Evolutionary conservation across 73 alveolate genomes (phyloP).

Genomic region (Paramecium pentaurelia): DNA sequence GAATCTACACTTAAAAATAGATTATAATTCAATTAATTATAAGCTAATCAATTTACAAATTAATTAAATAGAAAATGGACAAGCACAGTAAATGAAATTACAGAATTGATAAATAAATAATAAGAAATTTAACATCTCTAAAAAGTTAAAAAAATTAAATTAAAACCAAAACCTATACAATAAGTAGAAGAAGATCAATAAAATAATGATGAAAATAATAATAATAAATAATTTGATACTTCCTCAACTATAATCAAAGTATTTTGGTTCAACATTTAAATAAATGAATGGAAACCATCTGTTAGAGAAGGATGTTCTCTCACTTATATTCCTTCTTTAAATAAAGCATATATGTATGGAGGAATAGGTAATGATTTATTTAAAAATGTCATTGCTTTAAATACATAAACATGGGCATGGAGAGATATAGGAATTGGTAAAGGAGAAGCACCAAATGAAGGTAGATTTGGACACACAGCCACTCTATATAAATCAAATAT

Average conservation of each 20-base stretch:
- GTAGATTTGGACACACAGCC: conserved; percentile 61
- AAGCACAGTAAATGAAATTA: background rate
- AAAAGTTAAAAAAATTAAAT: background rate
- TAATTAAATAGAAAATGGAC: background rate
- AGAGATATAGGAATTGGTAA: conserved; percentile 21
- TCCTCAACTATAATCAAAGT: background rate
- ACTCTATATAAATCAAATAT: conserved; percentile 13
- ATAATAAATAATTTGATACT: background rate
- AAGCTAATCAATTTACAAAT: background rate
- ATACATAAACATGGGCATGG: conserved; percentile 54
- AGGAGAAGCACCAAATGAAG: conserved; percentile 42
- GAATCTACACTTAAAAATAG: background rate
- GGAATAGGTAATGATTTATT: conserved; percentile 62
- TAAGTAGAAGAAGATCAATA: background rate
- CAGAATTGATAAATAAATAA: background rate
- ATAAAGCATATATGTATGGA: conserved; percentile 50
- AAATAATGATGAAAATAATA: background rate
- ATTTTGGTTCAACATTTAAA: conserved; percentile 46
- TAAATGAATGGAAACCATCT: conserved; percentile 55
- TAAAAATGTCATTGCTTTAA: background rate
- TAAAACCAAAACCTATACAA: background rate
- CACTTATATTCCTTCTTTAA: background rate
- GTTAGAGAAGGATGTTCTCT: conserved; percentile 56
- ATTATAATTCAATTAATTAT: background rate
- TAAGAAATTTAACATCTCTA: background rate